Base-by-base conservation (phyloP, 306 rosid species). In the Dalbergia cultrata region DNA sequence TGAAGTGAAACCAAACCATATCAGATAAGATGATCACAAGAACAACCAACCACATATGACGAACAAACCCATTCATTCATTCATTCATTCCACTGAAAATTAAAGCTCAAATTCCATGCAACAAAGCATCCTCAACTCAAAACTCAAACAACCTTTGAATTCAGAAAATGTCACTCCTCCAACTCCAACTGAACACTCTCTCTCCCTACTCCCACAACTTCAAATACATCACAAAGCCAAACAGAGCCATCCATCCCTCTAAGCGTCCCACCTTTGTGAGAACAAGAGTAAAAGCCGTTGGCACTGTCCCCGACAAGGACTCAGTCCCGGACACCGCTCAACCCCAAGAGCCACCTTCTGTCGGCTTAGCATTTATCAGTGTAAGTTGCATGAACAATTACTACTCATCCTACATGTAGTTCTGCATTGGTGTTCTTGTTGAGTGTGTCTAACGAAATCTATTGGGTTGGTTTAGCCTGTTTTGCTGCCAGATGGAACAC, bases 401-500 rank as follows among this genome's bases (percentile, higher is more conserved):
- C 1, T 26, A 26, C 16, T 16, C 4, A 39, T 78, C 35, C 16
- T 69, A n/a, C 26, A 41, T 60, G 41, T 44, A 18, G 45, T 56
- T 21, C 58, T n/a, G 4, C 66, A 10, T 43, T 54, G 58, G 59
- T 22, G 21, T 34, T 70, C 3, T 26, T 26, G 31, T 26, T n/a
- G 16, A 11, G 16, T 22, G n/a, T 63, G 52, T 49, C 49, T 26
- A 26, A 26, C 2, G 31, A 26, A 26, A 26, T 65, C 53, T 49
- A 33, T 13, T 41, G 52, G 47, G 19, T 77, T 54, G 31, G 68
- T 3, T 64, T 75, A 95, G 99, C 87, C 99, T 57, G 97, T 91
- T 37, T 80, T 95, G 82, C 93, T 93, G 11, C 99, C 98, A 37
- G 98, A 95, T 88, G 93, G 93, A 76, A 93, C 92, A n/a, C 94